A percentile compares a stretch with the other conserved stretches of the same genome.
Conservation (phyloP, 441 rosid species). For the Theobroma grandiflorum region DNA sequence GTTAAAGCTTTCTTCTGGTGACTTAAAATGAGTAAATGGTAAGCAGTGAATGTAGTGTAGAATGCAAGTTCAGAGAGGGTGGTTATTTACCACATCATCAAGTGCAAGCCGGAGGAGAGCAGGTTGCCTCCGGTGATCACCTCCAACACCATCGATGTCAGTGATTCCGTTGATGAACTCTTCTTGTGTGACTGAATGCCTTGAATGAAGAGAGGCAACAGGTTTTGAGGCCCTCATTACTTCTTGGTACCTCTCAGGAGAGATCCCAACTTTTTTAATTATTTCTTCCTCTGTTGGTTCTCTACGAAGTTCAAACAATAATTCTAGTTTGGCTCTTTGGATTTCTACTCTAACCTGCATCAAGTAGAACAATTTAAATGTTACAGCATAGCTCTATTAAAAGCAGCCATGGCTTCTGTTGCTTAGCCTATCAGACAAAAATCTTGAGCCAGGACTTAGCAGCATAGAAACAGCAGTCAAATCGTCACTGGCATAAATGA, state of each 20-base stretch:
- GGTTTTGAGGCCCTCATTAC: conserved; percentile 81
- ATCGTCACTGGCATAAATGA: background rate
- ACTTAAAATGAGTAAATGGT: background rate
- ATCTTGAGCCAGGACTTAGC: background rate
- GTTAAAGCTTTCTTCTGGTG: background rate
- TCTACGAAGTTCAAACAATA: conserved; percentile 66
- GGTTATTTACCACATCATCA: conserved; percentile 78
- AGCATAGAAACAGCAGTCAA: background rate
- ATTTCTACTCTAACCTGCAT: conserved; percentile 86
- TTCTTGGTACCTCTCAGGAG: conserved; percentile 79
- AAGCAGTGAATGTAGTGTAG: background rate
- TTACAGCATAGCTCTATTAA: background rate
- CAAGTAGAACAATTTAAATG: background rate
- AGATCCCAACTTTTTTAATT: conserved; percentile 60
- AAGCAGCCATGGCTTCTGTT: background rate
- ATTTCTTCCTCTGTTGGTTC: conserved; percentile 78
- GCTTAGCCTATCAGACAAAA: background rate
- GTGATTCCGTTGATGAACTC: conserved; percentile 76
- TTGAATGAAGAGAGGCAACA: conserved; percentile 73
- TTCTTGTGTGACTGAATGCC: conserved; percentile 76
- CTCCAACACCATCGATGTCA: conserved; percentile 76
- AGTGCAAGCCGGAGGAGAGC: conserved; percentile 95
- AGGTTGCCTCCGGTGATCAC: conserved; percentile 65
- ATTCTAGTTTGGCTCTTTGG: conserved; percentile 71
- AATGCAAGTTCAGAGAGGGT: conserved; percentile 8